phyloP scores from a whole-genome alignment of 208 protist genomes.

The Tritrichomonas foetus region DNA sequence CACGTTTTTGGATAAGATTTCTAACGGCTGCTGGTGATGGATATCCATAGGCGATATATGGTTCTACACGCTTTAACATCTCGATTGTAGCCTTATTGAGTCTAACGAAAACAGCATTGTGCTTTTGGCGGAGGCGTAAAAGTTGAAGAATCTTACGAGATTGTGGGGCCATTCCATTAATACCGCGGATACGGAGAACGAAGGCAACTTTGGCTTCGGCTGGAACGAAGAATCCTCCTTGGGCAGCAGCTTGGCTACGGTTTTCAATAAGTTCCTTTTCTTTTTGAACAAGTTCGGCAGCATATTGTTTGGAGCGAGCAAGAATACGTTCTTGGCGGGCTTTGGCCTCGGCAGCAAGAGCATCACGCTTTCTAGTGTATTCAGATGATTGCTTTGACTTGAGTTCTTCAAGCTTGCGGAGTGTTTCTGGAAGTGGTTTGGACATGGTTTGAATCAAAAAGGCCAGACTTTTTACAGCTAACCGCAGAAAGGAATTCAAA shows the following conservation, averaged over 20 bases:
- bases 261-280: conserved; percentile 75
- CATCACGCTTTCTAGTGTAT: background rate
- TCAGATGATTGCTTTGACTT: background rate
- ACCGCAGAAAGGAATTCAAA: no score
- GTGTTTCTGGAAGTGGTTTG: background rate
- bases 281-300: conserved; percentile 79
- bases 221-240: conserved; percentile 87
- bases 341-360: background rate
- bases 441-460: background rate
- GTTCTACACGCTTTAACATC: conserved; percentile 94
- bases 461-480: no score
- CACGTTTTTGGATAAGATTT: conserved; percentile 98
- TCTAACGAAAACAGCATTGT: conserved; percentile 98
- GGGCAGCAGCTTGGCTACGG: conserved; percentile 73
- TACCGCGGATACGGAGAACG: conserved; percentile 97
- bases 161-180: conserved; percentile 93
- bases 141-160: conserved; percentile 96
- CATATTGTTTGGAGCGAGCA: conserved; percentile 78
- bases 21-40: conserved; percentile 89
- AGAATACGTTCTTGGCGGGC: conserved; percentile 53
- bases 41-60: conserved; percentile 95
- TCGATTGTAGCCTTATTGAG: conserved; percentile 98
- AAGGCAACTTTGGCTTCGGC: conserved; percentile 94
- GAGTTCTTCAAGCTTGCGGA: background rate
- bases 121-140: conserved; percentile 94